phyloP scores from a whole-genome alignment of 2,329 filamentous ascomycete species.

The Sarocladium oryzae region DNA sequence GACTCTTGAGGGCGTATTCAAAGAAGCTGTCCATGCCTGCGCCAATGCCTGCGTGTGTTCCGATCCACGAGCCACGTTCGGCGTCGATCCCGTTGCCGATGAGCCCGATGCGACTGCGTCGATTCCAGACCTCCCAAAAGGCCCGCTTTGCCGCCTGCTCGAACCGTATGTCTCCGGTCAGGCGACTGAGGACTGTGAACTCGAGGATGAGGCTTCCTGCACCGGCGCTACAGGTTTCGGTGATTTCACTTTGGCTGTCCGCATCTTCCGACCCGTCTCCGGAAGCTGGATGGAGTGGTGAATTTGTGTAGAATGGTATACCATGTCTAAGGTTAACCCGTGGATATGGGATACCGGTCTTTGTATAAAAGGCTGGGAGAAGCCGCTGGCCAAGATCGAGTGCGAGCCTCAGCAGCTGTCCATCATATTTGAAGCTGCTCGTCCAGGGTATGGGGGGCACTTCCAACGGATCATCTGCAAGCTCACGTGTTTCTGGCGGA shows the following conservation, averaged over 20 bases:
- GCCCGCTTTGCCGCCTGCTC: slow-evolving; percentile 85
- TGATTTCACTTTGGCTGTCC: slow-evolving; percentile 59
- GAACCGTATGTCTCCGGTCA: slow-evolving; percentile 82
- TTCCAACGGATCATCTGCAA: slow-evolving; percentile 36
- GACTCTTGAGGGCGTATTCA: slow-evolving; percentile 92
- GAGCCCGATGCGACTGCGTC: slow-evolving; percentile 76
- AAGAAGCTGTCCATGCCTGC: slow-evolving; percentile 98
- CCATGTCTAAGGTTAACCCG: slow-evolving; percentile 86
- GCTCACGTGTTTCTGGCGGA: slow-evolving; percentile 13
- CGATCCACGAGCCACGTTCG: slow-evolving; percentile 84
- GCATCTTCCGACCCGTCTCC: slow-evolving; percentile 28
- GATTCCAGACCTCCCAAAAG: slow-evolving; percentile 95
- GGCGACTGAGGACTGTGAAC: slow-evolving; percentile 80
- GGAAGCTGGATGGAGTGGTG: slow-evolving; percentile 56
- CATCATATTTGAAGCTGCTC: slow-evolving; percentile 76
- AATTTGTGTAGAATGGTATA: slow-evolving; percentile 87
- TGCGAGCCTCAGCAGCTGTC: slow-evolving; percentile 84
- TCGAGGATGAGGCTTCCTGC: slow-evolving; percentile 94
- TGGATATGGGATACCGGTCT: slow-evolving; percentile 88
- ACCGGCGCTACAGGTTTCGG: slow-evolving; percentile 93
- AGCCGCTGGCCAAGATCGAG: slow-evolving; percentile 77
- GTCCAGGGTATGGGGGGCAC: slow-evolving; percentile 60
- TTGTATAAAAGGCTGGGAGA: slow-evolving; percentile 85
- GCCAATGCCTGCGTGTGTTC: slow-evolving; percentile 85
- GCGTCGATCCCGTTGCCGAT: slow-evolving; percentile 90